Conservation (phyloP, 208 protist species). For the Leptomonas seymouri region DNA sequence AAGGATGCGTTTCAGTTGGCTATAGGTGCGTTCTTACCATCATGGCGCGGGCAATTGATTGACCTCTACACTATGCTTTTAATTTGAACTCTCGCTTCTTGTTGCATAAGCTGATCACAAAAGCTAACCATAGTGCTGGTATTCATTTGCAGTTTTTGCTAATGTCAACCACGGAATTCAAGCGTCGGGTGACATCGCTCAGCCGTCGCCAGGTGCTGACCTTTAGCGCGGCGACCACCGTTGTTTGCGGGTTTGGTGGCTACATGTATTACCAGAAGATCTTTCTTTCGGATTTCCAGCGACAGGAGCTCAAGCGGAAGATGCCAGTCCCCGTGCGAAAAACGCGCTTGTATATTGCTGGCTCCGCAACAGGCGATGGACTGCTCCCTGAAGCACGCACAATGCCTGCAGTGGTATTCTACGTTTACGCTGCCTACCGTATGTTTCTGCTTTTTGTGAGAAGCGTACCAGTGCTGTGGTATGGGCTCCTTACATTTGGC, state of each 20-base stretch:
- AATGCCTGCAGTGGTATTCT: conserved; percentile 40
- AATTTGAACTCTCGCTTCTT: not conserved
- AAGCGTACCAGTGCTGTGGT: conserved; percentile 53
- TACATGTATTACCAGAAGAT: conserved; percentile 58
- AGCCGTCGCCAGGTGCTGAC: conserved; percentile 52
- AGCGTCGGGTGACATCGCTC: conserved; percentile 40
- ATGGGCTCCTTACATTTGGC: conserved; percentile 50
- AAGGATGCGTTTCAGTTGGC: too few species aligned
- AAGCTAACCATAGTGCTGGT: too few species aligned
- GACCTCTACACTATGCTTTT: conserved; percentile 13
- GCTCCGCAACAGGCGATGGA: conserved; percentile 29
- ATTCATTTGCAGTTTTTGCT: not conserved
- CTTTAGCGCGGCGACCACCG: conserved; percentile 27
- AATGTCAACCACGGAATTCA: conserved; percentile 37
- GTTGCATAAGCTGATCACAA: too few species aligned
- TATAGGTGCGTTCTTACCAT: too few species aligned
- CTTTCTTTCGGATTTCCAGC: conserved; percentile 36
- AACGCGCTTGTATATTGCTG: conserved; percentile 66
- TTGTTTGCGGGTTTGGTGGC: conserved; percentile 34
- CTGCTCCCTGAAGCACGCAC: conserved; percentile 28
- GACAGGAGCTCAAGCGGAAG: conserved; percentile 18
- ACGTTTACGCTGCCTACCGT: conserved; percentile 40
- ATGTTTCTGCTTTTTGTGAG: conserved; percentile 45
- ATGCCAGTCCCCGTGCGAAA: conserved; percentile 37
- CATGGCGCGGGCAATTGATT: too few species aligned